A percentile compares a stretch with the other conserved stretches of the same genome.
Conservation (phyloP, 2,329 filamentous ascomycete species). For the Colletotrichum spinosum region DNA sequence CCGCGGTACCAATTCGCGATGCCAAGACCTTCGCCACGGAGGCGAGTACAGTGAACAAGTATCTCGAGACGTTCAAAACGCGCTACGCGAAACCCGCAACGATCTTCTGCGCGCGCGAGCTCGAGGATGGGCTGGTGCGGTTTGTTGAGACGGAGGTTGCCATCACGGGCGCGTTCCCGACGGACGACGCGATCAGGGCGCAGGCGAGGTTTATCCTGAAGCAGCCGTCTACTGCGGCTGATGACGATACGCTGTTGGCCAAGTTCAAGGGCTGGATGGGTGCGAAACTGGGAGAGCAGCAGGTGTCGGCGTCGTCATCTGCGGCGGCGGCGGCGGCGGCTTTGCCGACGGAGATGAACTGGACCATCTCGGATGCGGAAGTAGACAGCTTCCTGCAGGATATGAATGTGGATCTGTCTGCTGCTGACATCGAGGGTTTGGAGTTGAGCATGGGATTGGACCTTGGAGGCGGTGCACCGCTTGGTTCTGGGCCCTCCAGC, state of each 20-base stretch:
- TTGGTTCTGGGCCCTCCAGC: slow-evolving; percentile 6
- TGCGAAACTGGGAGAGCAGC: slow-evolving; percentile 39
- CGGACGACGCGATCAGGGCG: slow-evolving; percentile 58
- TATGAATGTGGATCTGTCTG: slow-evolving; percentile 55
- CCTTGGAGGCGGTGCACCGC: slow-evolving; percentile 12
- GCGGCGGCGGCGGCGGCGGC: slow-evolving; percentile 13
- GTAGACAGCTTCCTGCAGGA: slow-evolving; percentile 55
- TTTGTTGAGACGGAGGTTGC: slow-evolving; percentile 58
- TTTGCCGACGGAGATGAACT: slow-evolving; percentile 46
- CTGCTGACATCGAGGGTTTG: slow-evolving; percentile 40
- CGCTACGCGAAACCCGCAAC: slow-evolving; percentile 59
- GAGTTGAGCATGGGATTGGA: slow-evolving; percentile 34
- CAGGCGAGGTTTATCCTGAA: slow-evolving; percentile 62
- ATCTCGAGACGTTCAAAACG: slow-evolving; percentile 56
- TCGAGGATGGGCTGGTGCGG: slow-evolving; percentile 64
- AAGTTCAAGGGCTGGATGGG: slow-evolving; percentile 65
- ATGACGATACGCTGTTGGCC: slow-evolving; percentile 62
- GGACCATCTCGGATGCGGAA: slow-evolving; percentile 53
- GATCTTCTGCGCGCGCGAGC: slow-evolving; percentile 69
- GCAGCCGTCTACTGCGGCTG: slow-evolving; percentile 61
- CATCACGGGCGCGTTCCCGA: slow-evolving; percentile 56
- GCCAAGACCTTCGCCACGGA: slow-evolving; percentile 57
- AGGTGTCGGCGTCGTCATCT: slow-evolving; percentile 13
- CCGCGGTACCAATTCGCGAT: slow-evolving; percentile 47
- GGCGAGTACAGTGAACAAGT: slow-evolving; percentile 60